A percentile compares a stretch with the other conserved stretches of the same genome.
These are phyloP conservation scores for Aureobasidium sp. DNA, from an alignment of 2,329 filamentous ascomycete genomes.

Conservation along the genomic window DNA sequence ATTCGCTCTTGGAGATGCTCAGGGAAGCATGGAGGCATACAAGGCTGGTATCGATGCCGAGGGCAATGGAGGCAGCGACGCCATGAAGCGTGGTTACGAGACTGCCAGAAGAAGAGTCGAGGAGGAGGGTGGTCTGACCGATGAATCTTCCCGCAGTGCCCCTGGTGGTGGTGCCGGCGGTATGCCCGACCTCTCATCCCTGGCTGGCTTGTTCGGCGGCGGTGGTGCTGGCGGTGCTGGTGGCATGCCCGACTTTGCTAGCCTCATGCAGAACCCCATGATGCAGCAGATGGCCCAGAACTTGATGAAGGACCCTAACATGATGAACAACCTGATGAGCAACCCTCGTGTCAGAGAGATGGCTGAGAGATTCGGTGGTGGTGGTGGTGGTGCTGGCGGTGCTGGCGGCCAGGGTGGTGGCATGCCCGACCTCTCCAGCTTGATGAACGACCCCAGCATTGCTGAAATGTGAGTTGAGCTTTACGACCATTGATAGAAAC, in stretches of 20 bases:
- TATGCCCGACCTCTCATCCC: slow-evolving; percentile 35
- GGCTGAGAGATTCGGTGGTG: slow-evolving; percentile 68
- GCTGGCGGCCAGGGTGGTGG: slow-evolving; percentile 54
- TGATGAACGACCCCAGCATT: slow-evolving; percentile 91
- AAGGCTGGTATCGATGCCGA: slow-evolving; percentile 87
- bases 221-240: slow-evolving; percentile 44
- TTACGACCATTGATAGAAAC: background rate
- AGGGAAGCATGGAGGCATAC: slow-evolving; percentile 92
- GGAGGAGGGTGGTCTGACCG: slow-evolving; percentile 56
- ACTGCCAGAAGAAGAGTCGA: slow-evolving; percentile 84
- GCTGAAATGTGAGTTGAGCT: slow-evolving; percentile 73
- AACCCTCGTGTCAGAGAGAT: slow-evolving; percentile 85
- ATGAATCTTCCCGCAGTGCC: slow-evolving; percentile 25
- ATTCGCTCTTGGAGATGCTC: slow-evolving; percentile 85
- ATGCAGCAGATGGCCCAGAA: slow-evolving; percentile 96
- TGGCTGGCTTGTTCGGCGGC: slow-evolving; percentile 43
- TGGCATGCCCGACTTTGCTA: slow-evolving; percentile 78
- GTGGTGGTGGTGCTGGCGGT: slow-evolving; percentile 38
- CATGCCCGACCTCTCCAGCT: slow-evolving; percentile 75
- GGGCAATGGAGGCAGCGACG: slow-evolving; percentile 87
- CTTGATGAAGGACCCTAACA: slow-evolving; percentile 91
- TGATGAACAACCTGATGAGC: slow-evolving; percentile 87
- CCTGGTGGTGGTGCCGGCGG: slow-evolving; percentile 33
- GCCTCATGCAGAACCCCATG: slow-evolving; percentile 97
- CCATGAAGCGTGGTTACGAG: slow-evolving; percentile 96